phyloP scores from a whole-genome alignment of 352 stramenopile genomes.

The Phytophthora citrophthora region DNA sequence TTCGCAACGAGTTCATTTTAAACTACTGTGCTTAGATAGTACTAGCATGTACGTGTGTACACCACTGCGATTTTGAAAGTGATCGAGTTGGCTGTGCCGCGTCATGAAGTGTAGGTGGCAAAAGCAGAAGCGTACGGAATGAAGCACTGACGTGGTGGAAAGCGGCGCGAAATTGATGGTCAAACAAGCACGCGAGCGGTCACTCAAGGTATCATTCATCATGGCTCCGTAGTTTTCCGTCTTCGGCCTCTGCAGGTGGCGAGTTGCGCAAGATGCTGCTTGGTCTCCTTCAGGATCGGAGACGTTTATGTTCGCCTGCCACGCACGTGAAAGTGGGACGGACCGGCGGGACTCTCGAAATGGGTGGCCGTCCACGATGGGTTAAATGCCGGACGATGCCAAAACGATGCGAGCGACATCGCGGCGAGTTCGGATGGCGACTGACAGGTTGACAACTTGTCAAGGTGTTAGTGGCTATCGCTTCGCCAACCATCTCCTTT shows the following conservation, averaged over 20 bases:
- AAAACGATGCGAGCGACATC: conserved; percentile 4
- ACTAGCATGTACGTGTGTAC: conserved; percentile 3
- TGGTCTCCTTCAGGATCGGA: conserved; percentile 29
- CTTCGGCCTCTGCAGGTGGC: not conserved
- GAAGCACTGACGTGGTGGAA: conserved; percentile 24
- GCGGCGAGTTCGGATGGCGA: conserved; percentile 7
- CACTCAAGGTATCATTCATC: conserved; percentile 12
- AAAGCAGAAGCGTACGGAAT: conserved; percentile 14
- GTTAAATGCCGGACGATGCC: conserved; percentile 6
- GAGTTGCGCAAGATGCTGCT: conserved; percentile 18
- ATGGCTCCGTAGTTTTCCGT: conserved; percentile 8
- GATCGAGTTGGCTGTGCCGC: conserved; percentile 3
- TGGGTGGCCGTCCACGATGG: conserved; percentile 13
- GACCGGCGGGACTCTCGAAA: not conserved
- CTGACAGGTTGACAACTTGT: conserved; percentile 11
- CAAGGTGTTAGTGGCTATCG: conserved; percentile 4
- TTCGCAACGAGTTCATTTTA: conserved; percentile 15
- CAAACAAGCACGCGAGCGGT: conserved; percentile 10
- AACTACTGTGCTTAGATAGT: not conserved
- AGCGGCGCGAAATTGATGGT: conserved; percentile 18
- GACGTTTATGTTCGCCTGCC: conserved; percentile 20
- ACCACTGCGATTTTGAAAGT: conserved; percentile 23
- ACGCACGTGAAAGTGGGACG: conserved; percentile 27
- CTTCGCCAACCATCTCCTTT: not conserved
- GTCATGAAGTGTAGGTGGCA: conserved; percentile 22